These are phyloP conservation scores for Aspergillus sp. DNA, from an alignment of 2,329 filamentous ascomycete genomes.

Conservation along the genomic window DNA sequence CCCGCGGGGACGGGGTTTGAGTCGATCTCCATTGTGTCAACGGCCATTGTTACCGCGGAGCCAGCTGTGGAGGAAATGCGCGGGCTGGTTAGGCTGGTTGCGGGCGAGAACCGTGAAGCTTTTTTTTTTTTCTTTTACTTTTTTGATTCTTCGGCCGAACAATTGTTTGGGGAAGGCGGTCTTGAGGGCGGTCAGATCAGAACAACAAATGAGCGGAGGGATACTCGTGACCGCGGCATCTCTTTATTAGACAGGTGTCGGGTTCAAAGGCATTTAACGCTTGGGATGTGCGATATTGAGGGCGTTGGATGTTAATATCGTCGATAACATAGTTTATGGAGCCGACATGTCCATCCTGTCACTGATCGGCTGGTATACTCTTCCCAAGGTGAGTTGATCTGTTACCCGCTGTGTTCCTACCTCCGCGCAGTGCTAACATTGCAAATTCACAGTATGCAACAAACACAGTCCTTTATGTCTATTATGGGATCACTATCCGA, in stretches of 20 bases:
- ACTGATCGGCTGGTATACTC: slow-evolving; percentile 60
- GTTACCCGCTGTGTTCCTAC: neutral
- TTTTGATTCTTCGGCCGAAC: slow-evolving; percentile 11
- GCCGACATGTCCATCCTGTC: slow-evolving; percentile 50
- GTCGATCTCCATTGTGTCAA: slow-evolving; percentile 43
- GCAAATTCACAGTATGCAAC: slow-evolving; percentile 66
- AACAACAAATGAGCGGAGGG: neutral
- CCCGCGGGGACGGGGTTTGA: slow-evolving; percentile 20
- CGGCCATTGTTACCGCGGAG: slow-evolving; percentile 31
- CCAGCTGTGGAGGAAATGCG: slow-evolving; percentile 9
- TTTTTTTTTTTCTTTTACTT: slow-evolving; percentile 29
- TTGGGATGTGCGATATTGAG: neutral
- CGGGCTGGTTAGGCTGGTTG: neutral
- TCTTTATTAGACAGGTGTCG: neutral
- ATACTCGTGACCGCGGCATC: neutral
- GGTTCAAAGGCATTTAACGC: neutral
- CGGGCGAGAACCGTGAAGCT: slow-evolving; percentile 18
- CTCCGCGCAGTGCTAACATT: slow-evolving; percentile 9
- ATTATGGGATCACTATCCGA: slow-evolving; percentile 85
- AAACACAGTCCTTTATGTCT: slow-evolving; percentile 73
- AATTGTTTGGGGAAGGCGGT: slow-evolving; percentile 14
- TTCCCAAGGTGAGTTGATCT: slow-evolving; percentile 55
- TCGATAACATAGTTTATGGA: neutral
- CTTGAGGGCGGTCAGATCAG: slow-evolving; percentile 11
- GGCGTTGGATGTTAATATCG: neutral